These are phyloP conservation scores for Russula foetens DNA, from an alignment of 768 basidiomycete genomes.

Conservation along the genomic window DNA sequence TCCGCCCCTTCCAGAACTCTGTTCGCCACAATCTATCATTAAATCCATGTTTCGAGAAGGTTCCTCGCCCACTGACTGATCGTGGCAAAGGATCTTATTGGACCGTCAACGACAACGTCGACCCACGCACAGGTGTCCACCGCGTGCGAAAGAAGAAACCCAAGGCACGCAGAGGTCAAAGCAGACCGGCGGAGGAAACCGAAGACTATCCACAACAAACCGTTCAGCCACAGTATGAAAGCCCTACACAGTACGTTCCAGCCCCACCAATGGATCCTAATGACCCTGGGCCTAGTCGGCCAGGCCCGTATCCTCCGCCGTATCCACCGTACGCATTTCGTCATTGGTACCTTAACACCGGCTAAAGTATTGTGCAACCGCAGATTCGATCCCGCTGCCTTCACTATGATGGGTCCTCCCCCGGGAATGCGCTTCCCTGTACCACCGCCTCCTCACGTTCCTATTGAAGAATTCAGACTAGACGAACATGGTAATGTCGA, in stretches of 20 bases:
- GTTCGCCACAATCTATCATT: slow-evolving; percentile 86
- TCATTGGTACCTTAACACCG: background rate
- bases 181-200: slow-evolving; percentile 31
- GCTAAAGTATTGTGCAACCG: slow-evolving; percentile 6
- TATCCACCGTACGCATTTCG: slow-evolving; percentile 46
- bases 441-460: slow-evolving; percentile 49
- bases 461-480: slow-evolving; percentile 58
- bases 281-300: slow-evolving; percentile 50
- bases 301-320: slow-evolving; percentile 49
- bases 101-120: slow-evolving; percentile 87
- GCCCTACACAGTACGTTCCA: slow-evolving; percentile 51
- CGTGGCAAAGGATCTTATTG: slow-evolving; percentile 89
- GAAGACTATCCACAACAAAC: slow-evolving; percentile 56
- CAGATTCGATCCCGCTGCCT: slow-evolving; percentile 62
- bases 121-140: slow-evolving; percentile 84
- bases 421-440: slow-evolving; percentile 57
- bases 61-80: slow-evolving; percentile 84
- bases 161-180: slow-evolving; percentile 47
- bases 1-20: slow-evolving; percentile 52
- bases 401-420: slow-evolving; percentile 46
- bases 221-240: slow-evolving; percentile 38
- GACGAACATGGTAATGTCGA: slow-evolving; percentile 76
- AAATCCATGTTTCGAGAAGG: slow-evolving; percentile 88
- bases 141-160: slow-evolving; percentile 83
- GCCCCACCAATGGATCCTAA: slow-evolving; percentile 48